Conservation (phyloP, 331 rosid species). For the Quercus phellos region DNA sequence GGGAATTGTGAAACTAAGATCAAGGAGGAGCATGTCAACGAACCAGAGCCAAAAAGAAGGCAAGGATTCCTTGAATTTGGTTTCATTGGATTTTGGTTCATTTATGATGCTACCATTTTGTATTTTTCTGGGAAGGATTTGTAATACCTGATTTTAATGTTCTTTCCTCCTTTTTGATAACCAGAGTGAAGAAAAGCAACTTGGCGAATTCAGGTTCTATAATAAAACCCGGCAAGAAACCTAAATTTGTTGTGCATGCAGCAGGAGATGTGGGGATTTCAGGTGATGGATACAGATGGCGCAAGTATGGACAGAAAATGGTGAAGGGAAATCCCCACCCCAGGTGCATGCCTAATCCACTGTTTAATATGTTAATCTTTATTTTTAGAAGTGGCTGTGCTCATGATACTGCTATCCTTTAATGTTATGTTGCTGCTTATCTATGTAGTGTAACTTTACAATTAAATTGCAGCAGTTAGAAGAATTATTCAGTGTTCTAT, state of each 20-base stretch:
- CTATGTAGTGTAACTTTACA: not conserved
- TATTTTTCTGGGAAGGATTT: conserved; percentile 13
- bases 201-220: conserved; percentile 37
- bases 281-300: conserved; percentile 96
- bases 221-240: conserved; percentile 69
- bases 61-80: conserved; percentile 36
- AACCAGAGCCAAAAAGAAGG: conserved; percentile 66
- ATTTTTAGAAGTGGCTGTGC: not conserved
- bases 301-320: conserved; percentile 98
- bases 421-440: not conserved
- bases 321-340: conserved; percentile 95
- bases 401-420: not conserved
- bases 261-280: conserved; percentile 90
- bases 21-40: conserved; percentile 56
- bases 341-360: conserved; percentile 46
- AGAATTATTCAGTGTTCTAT: not conserved
- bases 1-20: conserved; percentile 44
- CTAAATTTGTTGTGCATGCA: conserved; percentile 86
- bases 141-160: conserved; percentile 14
- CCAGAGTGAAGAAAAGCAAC: conserved; percentile 75
- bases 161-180: conserved; percentile 28
- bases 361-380: not conserved
- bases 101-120: not conserved
- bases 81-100: not conserved
- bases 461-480: not conserved